Base-by-base conservation (phyloP, 257 asterid genomes). In the Solanum virginianum region DNA sequence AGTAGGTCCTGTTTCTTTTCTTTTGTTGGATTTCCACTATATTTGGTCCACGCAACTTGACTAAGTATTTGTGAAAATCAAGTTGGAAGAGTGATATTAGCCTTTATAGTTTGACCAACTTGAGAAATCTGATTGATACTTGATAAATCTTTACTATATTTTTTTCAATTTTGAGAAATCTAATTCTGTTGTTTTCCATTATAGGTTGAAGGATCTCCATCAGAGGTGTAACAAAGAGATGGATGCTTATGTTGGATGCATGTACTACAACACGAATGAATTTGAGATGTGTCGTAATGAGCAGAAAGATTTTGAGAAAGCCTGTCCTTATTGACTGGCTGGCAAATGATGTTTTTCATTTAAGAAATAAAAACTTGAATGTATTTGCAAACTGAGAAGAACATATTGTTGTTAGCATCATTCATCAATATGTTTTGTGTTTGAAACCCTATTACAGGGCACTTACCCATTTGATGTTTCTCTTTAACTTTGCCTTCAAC, bases 241-340 rank as follows among this genome's bases (percentile, higher is more conserved):
- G 91, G 96, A 97, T 88, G 89, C 98, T 39, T 97, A 94, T 85
- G 95, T 94, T 18, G 98, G 99, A 71, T 95, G 99, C 89, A 91
- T 97, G 99, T 93, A 93, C 90, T 95, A 95, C 93, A 89, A 91
- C 92, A 95, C 98, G 0, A 95, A 97, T 26, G 98, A 97, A 87
- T 97, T 95, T 86, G 99, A 97, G 49, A 71, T 94, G 54, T 97
- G 99, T 83, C 97, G 98, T 86, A 91, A 93, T 89, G 98, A 97
- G 91, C 99, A 97, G 87, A 75, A 91, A 75, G 96, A 90, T 36
- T 97, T 97, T 17, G 98, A 95, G 92, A 93, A 94, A 88, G 93
- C 95, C 74, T 97, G 97, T 89, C 94, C 98, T 24, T 86, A 89
- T 70, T 83, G 70, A 83, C 32, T 13, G 29, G 10, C 65, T 66